Percentiles rank a stretch among this genome's conserved stretches.
Conservation (phyloP, 495 filamentous ascomycete species). For the Trichoderma asperelloides region DNA sequence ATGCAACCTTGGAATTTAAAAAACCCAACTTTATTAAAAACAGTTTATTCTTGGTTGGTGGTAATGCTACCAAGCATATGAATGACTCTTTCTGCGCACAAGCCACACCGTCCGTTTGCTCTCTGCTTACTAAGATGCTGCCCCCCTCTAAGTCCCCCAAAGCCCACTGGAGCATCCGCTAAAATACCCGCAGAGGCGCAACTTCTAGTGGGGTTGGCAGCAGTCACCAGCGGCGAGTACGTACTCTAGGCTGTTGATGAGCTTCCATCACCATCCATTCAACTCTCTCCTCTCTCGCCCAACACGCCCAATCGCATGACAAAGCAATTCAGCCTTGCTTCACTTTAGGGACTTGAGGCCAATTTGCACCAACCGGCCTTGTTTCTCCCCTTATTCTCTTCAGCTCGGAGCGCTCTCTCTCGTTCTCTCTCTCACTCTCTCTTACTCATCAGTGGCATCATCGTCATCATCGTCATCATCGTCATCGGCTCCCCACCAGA, state of each 20-base stretch:
- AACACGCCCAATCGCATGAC: neutral
- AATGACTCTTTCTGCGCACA: neutral
- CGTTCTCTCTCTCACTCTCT: neutral
- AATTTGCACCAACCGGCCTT: neutral
- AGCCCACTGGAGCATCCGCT: neutral
- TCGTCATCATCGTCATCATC: neutral
- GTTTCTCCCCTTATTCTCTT: neutral
- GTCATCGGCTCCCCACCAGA: neutral
- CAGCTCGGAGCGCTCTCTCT: neutral
- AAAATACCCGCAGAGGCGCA: neutral
- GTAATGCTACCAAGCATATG: too few species aligned
- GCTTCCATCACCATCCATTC: conserved; percentile 5
- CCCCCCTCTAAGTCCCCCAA: neutral
- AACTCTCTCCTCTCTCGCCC: neutral
- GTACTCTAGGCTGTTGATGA: neutral
- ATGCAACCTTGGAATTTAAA: too few species aligned
- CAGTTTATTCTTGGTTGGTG: neutral
- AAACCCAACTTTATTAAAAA: neutral
- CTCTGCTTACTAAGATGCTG: neutral
- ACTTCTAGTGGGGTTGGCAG: neutral
- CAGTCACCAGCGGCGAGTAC: conserved; percentile 4
- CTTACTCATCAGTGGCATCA: neutral
- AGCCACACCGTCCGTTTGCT: neutral
- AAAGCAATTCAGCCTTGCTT: conserved; percentile 4
- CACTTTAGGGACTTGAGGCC: neutral